Conservation (phyloP, 257 asterid genomes). For the Ilex asprella region DNA sequence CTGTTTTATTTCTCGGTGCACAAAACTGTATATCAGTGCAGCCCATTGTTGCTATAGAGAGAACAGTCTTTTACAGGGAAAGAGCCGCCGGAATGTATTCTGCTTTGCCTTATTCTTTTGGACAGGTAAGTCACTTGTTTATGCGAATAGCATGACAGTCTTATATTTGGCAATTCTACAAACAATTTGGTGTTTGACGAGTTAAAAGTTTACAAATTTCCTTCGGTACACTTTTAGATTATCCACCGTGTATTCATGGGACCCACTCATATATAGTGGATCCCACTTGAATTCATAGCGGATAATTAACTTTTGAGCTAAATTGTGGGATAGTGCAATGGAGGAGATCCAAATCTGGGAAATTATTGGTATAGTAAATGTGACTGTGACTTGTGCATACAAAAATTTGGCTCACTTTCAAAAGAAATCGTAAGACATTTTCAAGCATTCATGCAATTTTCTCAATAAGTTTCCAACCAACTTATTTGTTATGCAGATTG, state of each 20-base stretch:
- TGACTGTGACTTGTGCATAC: no score
- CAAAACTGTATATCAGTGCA: slow-evolving; percentile 70
- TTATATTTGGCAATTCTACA: background rate
- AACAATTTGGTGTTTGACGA: background rate
- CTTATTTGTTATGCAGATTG: slow-evolving; percentile 28
- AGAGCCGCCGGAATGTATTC: slow-evolving; percentile 95
- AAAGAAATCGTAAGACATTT: background rate
- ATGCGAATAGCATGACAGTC: background rate
- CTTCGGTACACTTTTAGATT: no score
- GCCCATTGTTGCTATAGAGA: slow-evolving; percentile 68
- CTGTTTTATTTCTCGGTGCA: slow-evolving; percentile 66
- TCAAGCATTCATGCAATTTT: background rate
- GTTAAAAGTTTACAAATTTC: no score
- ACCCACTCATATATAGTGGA: no score
- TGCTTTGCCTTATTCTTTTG: slow-evolving; percentile 74
- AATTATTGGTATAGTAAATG: no score
- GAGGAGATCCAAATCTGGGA: no score
- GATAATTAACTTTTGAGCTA: no score
- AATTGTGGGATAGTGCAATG: no score
- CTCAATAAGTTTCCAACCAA: background rate
- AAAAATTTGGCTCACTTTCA: no score
- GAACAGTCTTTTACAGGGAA: slow-evolving; percentile 83
- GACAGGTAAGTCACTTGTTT: slow-evolving; percentile 41
- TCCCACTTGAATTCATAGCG: no score
- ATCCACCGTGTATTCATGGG: no score